Evolutionary conservation across 139 green algal species (phyloP).

Genomic region (Haematococcus lacustris): DNA sequence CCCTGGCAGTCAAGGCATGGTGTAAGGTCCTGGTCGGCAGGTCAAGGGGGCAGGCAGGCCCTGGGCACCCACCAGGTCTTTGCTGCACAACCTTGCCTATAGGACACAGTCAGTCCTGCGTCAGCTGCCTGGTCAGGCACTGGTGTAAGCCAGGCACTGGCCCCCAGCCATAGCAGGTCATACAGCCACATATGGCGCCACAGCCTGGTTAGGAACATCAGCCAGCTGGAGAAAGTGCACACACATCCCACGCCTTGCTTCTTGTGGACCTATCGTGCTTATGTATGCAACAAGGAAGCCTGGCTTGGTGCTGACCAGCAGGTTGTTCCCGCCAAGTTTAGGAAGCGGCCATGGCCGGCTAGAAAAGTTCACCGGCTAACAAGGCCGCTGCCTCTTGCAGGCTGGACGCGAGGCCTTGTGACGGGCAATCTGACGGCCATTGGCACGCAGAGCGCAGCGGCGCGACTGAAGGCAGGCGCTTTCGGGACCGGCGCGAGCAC

Average conservation of each 20-base stretch:
- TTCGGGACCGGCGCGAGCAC: slow-evolving; percentile 2
- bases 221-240: too few relatives aligned
- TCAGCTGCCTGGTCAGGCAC: not conserved
- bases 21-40: not conserved
- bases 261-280: too few relatives aligned
- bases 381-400: too few relatives aligned
- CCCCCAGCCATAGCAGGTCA: too few relatives aligned
- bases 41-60: not conserved
- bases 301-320: not conserved
- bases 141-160: too few relatives aligned
- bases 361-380: too few relatives aligned
- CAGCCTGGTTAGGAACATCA: too few relatives aligned
- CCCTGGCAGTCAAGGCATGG: not conserved
- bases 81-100: not conserved
- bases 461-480: not conserved
- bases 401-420: not conserved
- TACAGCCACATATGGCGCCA: too few relatives aligned
- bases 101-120: not conserved
- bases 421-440: not conserved
- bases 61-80: not conserved
- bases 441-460: not conserved
- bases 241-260: too few relatives aligned
- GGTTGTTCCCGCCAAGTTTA: not conserved
- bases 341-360: not conserved
- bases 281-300: not conserved